phyloP scores from a whole-genome alignment of 176 grass and related monocot species.

The Aegilops tauschii region DNA sequence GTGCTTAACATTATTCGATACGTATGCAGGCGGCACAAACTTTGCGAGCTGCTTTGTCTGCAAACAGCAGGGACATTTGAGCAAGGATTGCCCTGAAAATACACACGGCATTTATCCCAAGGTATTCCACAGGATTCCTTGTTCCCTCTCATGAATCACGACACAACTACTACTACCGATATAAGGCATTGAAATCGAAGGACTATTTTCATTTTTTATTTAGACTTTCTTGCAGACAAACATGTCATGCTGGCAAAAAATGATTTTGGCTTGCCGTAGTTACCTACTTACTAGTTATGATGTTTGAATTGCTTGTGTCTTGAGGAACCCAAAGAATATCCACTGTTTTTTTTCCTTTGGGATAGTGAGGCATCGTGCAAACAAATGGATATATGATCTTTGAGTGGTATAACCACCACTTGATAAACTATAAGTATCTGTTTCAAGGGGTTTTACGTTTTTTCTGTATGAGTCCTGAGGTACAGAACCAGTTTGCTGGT shows the following conservation, averaged over 20 bases:
- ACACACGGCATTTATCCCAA: constrained; percentile 94
- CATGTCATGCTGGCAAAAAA: neutral
- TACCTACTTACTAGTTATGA: neutral
- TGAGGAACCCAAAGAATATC: neutral
- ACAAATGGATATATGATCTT: neutral
- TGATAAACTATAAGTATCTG: neutral
- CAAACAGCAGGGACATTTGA: constrained; percentile 79
- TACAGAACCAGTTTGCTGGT: neutral
- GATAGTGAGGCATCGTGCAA: neutral
- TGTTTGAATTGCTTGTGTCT: neutral
- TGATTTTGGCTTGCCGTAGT: neutral
- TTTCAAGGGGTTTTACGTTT: neutral
- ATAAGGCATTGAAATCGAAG: neutral
- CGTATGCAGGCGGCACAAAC: constrained; percentile 67
- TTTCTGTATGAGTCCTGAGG: neutral
- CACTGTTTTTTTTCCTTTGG: neutral
- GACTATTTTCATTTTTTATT: neutral
- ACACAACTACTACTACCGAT: neutral
- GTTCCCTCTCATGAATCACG: neutral
- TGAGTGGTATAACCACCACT: neutral
- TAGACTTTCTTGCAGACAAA: neutral
- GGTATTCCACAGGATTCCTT: constrained; percentile 37
- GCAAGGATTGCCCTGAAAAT: constrained; percentile 85
- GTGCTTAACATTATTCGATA: constrained; percentile 4
- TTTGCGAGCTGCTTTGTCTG: constrained; percentile 93